Base-by-base conservation (phyloP, 306 rosid genomes). In the Mucuna pruriens region DNA sequence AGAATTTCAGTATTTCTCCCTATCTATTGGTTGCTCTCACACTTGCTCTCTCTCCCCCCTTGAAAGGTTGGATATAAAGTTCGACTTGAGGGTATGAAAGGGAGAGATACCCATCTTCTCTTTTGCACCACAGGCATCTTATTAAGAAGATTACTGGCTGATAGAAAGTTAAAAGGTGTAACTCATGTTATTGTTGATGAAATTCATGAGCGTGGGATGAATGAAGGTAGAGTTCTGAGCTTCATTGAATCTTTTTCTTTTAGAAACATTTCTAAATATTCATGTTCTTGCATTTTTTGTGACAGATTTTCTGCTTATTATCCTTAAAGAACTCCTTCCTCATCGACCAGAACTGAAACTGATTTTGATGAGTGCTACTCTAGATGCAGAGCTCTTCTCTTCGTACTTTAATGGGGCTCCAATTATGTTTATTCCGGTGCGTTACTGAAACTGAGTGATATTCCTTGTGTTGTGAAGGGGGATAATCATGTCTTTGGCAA, bases 191-290 rank as follows among this genome's bases (percentile, higher is more conserved):
- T 96, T 86, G 99, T 93, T 74, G 98, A 96, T 80, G 99, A 96
- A 87, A 96, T 96, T 81, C 99, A 96, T 79, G 99, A 96, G 84
- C 98, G 99, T 20, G 99, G 99, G 83, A 94, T 96, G 94, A 94
- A 92, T 85, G 98, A 96, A 90, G 99, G 99, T 96, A 90, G 80
- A 74, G 42, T 29, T 61, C 72, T 86, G 76, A 49, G 76, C 71
- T 85, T 48, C 65, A 51, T 57, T 25, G 9, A 64, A 80, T 44
- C 34, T 77, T 83, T 77, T 51, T 54, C 46, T 82, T 83, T 88
- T 22, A 45, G 83, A 71, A 71, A 29, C 11, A 71, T 62, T 73
- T 86, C 64, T 77, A 58, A 68, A 74, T 85, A 82, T 87, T 88
- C 71, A 84, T 57, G 67, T 52, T 71, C 60, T 31, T 80, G 61